Base-by-base conservation (phyloP, 2,329 filamentous ascomycete species). In the Colletotrichum acutatum region DNA sequence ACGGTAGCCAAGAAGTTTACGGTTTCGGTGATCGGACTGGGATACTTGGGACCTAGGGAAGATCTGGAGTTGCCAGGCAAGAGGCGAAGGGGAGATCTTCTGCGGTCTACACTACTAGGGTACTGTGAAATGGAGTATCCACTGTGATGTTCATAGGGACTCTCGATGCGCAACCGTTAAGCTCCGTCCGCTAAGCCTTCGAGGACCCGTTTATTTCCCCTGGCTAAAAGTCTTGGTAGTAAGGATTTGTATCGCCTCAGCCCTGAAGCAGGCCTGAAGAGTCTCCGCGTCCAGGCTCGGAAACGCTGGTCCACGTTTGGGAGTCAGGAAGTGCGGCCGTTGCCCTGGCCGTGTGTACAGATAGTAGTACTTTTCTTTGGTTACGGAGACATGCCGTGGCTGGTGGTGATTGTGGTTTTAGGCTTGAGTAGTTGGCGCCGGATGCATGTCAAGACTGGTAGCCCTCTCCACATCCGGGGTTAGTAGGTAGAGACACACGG, bases 21-120 rank as follows among this genome's bases (percentile, higher is more conserved):
- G 66, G 66, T 72, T 72, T 72, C 66, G 66, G 60, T 60, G 70
- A 72, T 72, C 70, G 54, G 70, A 72, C 70, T 37, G 66, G 42
- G 30, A 61, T 65, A 16, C 37, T 65, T 19, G 37, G 14, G 16
- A 42, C 37, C 37, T 42, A 42, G 54, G n/a, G 66, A 12, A 70
- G 70, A 72, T 72, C 70, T 56, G 60, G 60, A 34, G 34, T 32
- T 1, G 42, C 32, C 42, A 63, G 28, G 42, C 32, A 26, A 34
- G 19, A 22, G 42, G 42, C 19, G 28, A 56, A 53, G 34, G 49
- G 24, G 32, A 34, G 7, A 30, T 32, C 37, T 19, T 42, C 37
- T 42, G 37, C 14, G 16, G 37, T 19, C 6, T 42, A 19, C 37
- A n/a, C n/a, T n/a, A n/a, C n/a, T n/a, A n/a, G n/a, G n/a, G n/a